Conservation (phyloP, 495 filamentous ascomycete species). For the Xylaria grammica region DNA sequence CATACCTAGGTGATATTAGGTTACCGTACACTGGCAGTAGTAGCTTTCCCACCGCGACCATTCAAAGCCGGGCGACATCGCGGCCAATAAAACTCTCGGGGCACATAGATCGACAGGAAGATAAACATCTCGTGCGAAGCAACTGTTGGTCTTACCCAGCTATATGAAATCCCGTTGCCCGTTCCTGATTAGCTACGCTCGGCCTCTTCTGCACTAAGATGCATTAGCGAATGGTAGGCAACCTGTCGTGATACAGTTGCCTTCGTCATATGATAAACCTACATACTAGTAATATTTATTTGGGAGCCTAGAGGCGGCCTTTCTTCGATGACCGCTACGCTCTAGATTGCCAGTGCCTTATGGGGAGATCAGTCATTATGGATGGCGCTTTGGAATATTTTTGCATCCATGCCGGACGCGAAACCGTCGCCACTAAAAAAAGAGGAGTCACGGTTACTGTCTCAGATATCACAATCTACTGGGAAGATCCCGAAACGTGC, state of each 20-base stretch:
- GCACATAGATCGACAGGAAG: neutral
- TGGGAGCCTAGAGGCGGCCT: neutral
- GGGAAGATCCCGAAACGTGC: slow-evolving; percentile 11
- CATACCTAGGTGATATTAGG: slow-evolving; percentile 10
- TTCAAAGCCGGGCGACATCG: neutral
- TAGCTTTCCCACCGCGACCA: neutral
- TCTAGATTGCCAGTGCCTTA: neutral
- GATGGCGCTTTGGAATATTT: neutral
- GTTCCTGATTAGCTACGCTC: slow-evolving; percentile 14
- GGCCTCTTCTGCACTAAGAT: slow-evolving; percentile 10
- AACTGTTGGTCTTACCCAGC: neutral
- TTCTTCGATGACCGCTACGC: slow-evolving; percentile 1
- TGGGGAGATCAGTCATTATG: neutral
- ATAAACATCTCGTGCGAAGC: neutral
- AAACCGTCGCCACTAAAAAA: slow-evolving; percentile 16
- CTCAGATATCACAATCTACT: slow-evolving; percentile 17
- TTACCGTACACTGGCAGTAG: neutral
- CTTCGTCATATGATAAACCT: slow-evolving; percentile 23
- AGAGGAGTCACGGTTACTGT: slow-evolving; percentile 19
- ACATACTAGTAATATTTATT: neutral
- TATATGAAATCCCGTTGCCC: slow-evolving; percentile 6
- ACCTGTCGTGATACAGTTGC: slow-evolving; percentile 19
- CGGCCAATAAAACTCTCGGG: neutral
- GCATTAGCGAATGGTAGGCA: slow-evolving; percentile 23
- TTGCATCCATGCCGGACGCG: slow-evolving; percentile 10